Evolutionary conservation across 2,329 filamentous ascomycete species (phyloP).

Genomic region (Fusarium goolgardi): DNA sequence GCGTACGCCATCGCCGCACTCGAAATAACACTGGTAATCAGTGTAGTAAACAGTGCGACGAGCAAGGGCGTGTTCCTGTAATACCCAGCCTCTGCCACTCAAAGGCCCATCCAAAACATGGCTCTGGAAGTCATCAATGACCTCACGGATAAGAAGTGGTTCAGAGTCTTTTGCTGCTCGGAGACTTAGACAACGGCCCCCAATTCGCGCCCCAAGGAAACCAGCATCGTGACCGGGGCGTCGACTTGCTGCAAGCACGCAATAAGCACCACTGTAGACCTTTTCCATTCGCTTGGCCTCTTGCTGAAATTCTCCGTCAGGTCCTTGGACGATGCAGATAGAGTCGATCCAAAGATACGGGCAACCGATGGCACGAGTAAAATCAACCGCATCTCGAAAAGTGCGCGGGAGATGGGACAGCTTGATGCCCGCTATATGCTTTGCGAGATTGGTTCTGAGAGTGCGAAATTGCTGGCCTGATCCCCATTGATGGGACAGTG

Average conservation of each 20-base stretch:
- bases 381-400: neutral
- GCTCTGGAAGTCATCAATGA: neutral
- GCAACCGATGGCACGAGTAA: neutral
- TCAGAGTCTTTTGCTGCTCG: neutral
- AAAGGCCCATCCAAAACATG: neutral
- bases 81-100: conserved; percentile 3
- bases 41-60: conserved; percentile 8
- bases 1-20: conserved; percentile 12
- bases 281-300: neutral
- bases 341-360: neutral
- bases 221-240: neutral
- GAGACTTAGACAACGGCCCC: neutral
- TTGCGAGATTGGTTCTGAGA: neutral
- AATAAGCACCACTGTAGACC: neutral
- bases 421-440: neutral
- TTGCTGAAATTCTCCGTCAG: neutral
- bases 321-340: neutral
- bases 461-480: neutral
- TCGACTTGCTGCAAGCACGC: neutral
- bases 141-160: neutral
- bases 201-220: neutral
- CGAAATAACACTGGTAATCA: conserved; percentile 10
- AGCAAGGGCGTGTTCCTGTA: conserved; percentile 19
- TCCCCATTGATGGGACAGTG: neutral
- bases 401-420: neutral